These are phyloP conservation scores for Moesziomyces sp. DNA, from an alignment of 1,284 basidiomycete genomes.

Conservation along the genomic window DNA sequence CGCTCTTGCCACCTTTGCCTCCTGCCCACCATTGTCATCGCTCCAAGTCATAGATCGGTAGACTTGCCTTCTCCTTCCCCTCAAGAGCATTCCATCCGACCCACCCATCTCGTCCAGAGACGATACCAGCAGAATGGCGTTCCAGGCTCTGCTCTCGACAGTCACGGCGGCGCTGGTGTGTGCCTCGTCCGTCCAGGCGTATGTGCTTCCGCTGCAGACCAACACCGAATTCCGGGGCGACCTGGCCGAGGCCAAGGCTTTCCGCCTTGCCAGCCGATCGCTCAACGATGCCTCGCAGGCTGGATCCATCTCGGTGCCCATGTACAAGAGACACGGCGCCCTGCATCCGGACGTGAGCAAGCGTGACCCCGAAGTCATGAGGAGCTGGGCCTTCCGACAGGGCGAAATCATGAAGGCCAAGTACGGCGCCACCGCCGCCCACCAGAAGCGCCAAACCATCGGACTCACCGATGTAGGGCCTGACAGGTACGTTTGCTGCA, in stretches of 20 bases:
- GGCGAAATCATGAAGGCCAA: conserved; percentile 44
- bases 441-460: conserved; percentile 51
- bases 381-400: conserved; percentile 48
- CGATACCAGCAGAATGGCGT: conserved; percentile 18
- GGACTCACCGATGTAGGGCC: conserved; percentile 67
- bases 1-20: too few relatives aligned
- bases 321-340: conserved; percentile 37
- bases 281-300: conserved; percentile 14
- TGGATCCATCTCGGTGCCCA: conserved; percentile 41
- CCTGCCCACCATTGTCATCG: too few relatives aligned
- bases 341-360: conserved; percentile 38
- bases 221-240: conserved; percentile 21
- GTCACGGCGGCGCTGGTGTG: conserved; percentile 37
- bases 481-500: conserved; percentile 35
- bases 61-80: too few relatives aligned
- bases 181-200: conserved; percentile 29
- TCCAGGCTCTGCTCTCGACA: conserved; percentile 24
- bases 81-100: too few relatives aligned
- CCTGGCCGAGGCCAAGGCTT: conserved; percentile 22
- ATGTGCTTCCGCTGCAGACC: conserved; percentile 36
- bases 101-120: too few relatives aligned
- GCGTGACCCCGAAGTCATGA: conserved; percentile 32
- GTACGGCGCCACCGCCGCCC: conserved; percentile 15
- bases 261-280: conserved; percentile 24
- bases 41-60: too few relatives aligned